These are phyloP conservation scores for Cytospora mali DNA, from an alignment of 2,329 filamentous ascomycete species.

Conservation along the genomic window DNA sequence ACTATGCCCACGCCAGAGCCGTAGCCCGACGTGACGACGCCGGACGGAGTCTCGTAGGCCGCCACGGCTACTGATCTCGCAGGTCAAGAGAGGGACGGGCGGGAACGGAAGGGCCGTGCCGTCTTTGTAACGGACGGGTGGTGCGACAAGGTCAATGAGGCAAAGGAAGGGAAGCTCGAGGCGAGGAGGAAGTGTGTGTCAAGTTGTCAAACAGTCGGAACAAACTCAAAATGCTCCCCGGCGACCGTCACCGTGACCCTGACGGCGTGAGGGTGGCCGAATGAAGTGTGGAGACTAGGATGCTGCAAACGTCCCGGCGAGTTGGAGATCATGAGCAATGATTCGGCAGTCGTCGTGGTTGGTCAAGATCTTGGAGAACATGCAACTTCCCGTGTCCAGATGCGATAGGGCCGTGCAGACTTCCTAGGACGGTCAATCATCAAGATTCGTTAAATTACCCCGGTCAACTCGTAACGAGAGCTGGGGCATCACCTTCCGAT, in stretches of 20 bases:
- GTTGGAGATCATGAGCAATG: conserved; percentile 15
- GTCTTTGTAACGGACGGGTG: conserved; percentile 8
- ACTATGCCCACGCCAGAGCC: conserved; percentile 27
- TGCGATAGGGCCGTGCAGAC: neutral
- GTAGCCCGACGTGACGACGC: conserved; percentile 27
- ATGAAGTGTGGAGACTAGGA: conserved; percentile 7
- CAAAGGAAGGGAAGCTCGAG: neutral
- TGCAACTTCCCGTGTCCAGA: conserved; percentile 11
- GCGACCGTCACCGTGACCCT: conserved; percentile 7
- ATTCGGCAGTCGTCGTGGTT: conserved; percentile 14
- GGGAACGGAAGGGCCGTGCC: conserved; percentile 17
- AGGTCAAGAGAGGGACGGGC: conserved; percentile 32
- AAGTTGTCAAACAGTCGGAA: conserved; percentile 3
- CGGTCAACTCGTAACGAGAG: neutral
- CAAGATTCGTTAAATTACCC: neutral
- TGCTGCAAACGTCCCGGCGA: conserved; percentile 11
- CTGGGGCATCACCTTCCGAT: conserved; percentile 3
- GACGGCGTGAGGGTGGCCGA: neutral
- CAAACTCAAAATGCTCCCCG: neutral
- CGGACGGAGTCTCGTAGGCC: conserved; percentile 37
- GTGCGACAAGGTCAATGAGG: conserved; percentile 3
- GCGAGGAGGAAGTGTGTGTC: neutral
- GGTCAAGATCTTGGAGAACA: conserved; percentile 15
- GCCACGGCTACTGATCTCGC: conserved; percentile 39
- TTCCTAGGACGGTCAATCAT: neutral